A percentile compares a stretch with the other conserved stretches of the same genome.
phyloP scores from a whole-genome alignment of 2,329 filamentous ascomycete species.

The Sporothrix protearum region DNA sequence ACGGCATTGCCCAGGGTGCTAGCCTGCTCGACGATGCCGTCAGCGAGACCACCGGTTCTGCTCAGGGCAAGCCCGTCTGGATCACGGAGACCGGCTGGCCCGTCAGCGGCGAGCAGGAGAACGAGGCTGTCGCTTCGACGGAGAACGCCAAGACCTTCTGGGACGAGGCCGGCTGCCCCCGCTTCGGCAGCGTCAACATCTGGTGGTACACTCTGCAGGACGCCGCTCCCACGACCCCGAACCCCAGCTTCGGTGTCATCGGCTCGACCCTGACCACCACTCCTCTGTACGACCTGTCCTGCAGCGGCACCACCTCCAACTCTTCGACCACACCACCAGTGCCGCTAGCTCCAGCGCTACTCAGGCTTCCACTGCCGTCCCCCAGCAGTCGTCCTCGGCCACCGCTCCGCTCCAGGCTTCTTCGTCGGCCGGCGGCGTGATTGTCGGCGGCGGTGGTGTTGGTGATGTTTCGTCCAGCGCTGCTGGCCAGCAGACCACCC shows the following conservation, averaged over 20 bases:
- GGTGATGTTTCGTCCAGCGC: neutral
- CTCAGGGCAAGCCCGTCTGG: conserved; percentile 70
- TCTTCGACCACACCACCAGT: conserved; percentile 19
- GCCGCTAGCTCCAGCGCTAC: conserved; percentile 11
- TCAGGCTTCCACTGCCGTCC: neutral
- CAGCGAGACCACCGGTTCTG: conserved; percentile 54
- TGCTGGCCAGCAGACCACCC: neutral
- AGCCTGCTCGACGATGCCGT: conserved; percentile 66
- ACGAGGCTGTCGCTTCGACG: conserved; percentile 58
- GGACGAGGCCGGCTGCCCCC: conserved; percentile 70
- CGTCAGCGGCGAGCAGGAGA: conserved; percentile 61
- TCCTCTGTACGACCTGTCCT: conserved; percentile 63
- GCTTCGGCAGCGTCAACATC: conserved; percentile 61
- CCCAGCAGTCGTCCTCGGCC: neutral
- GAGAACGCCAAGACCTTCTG: conserved; percentile 77
- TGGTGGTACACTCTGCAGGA: conserved; percentile 81
- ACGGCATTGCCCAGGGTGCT: conserved; percentile 62
- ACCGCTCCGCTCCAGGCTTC: neutral
- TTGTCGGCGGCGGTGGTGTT: neutral
- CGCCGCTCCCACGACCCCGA: conserved; percentile 54
- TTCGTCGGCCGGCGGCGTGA: neutral
- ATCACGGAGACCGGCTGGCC: conserved; percentile 89
- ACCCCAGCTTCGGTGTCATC: conserved; percentile 68
- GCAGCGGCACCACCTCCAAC: conserved; percentile 38
- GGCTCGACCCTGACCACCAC: conserved; percentile 50